Evolutionary conservation across 805 yeast species (phyloP).

Genomic region (Wickerhamomyces subpelliculosus): DNA sequence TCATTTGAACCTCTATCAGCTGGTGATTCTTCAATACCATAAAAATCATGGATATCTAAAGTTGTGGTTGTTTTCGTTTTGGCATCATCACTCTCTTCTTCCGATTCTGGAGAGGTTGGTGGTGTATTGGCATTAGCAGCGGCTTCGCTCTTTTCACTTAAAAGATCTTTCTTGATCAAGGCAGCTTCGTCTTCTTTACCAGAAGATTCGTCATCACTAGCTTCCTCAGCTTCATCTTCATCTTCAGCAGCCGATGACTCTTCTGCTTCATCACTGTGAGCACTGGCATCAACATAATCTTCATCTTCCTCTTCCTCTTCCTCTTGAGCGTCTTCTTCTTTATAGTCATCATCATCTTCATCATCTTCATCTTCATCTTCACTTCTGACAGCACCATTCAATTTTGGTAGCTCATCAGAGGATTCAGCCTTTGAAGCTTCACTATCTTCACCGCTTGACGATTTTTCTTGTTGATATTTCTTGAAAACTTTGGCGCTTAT

Average conservation of each 20-base stretch:
- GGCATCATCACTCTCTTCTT: conserved; percentile 24
- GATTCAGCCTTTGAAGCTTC: conserved; percentile 24
- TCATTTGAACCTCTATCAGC: conserved; percentile 60
- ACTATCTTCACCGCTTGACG: conserved; percentile 28
- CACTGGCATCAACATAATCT: conserved; percentile 8
- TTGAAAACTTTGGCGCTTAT: conserved; percentile 17
- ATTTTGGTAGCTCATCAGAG: conserved; percentile 19
- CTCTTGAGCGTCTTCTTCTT: conserved; percentile 7
- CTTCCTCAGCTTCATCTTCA: conserved; percentile 11
- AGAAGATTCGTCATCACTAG: conserved; percentile 6
- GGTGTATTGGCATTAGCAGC: conserved; percentile 14
- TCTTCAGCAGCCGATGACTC: conserved; percentile 6
- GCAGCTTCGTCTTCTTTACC: conserved; percentile 6
- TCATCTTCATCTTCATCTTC: conserved; percentile 18
- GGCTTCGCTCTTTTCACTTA: conserved; percentile 12
- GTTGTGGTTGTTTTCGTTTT: conserved; percentile 23
- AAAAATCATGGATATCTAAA: conserved; percentile 52
- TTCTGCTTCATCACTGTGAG: neutral
- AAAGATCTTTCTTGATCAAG: conserved; percentile 18
- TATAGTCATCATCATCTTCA: conserved; percentile 22
- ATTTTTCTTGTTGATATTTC: conserved; percentile 7
- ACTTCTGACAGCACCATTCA: conserved; percentile 13
- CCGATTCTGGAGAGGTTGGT: conserved; percentile 28
- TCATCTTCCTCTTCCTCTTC: conserved; percentile 16
- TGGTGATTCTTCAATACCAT: conserved; percentile 47